Base-by-base conservation (phyloP, 169 alveolate species). In the Cryptosporidium meleagridis region DNA sequence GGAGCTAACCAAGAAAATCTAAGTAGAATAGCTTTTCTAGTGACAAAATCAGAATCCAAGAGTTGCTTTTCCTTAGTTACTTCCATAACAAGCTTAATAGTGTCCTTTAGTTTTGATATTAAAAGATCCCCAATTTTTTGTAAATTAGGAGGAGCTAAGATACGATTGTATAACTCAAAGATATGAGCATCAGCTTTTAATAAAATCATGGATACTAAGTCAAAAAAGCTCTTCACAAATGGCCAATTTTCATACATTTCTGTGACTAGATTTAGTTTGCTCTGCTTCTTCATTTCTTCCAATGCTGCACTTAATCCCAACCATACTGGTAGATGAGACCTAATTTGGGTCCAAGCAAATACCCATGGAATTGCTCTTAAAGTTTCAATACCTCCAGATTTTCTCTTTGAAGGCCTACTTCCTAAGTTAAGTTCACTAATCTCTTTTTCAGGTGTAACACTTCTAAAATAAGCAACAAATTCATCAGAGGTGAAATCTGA, bases 301-400 rank as follows among this genome's bases (percentile, higher is more conserved):
- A 85, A 73, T 14, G 93, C 75, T 55, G 85, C 92, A 58, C 93
- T 93, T 12, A 92, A 92, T 29, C 97, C 97, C 58, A 95, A 92
- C 97, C 97, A 95, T 12, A 94, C 95, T 23, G 97, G 95, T 85
- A 95, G 85, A 62, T 93, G 95, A 80, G 94, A 86, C 70, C 95
- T 92, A 31, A 91, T 93, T 85, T 95, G 97, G 16, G 97, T 94
- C 97, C 97, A 95, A 26, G 96, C 95, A 84, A 95, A 95, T 65
- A 95, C 95, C 97, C 97, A 95, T 31, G 97, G 97, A n/a, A 95
- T 95, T 39, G 97, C 97, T 80, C 97, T 91, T 31, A 94, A 68
- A 44, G 95, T 93, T 75, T 93, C 97, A 53, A 95, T 93, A 71
- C 95, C 96, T 18, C 96, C 96, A 16, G 91, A 89, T 73, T 86